Conservation (phyloP, 257 asterid species). For the Voacanga thouarsii region DNA sequence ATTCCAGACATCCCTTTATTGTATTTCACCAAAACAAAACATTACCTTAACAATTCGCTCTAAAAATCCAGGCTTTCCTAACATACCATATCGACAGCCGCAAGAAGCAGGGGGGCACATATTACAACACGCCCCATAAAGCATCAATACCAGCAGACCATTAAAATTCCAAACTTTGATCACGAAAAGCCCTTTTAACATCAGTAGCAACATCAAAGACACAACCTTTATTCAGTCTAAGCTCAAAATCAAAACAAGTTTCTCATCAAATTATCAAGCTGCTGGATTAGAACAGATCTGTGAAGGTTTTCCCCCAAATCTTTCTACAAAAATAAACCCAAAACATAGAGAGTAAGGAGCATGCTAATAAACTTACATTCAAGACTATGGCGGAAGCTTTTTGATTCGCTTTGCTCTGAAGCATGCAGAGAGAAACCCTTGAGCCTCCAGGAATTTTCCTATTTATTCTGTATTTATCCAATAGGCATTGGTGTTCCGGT, state of each 20-base stretch:
- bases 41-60: not conserved
- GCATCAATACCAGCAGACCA: not conserved
- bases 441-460: not conserved
- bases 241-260: not conserved
- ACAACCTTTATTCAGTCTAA: not conserved
- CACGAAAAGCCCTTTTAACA: not conserved
- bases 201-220: not conserved
- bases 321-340: not conserved
- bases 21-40: not conserved
- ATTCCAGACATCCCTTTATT: not conserved
- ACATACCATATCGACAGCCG: not conserved
- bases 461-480: constrained; percentile 11
- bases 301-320: not conserved
- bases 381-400: not conserved
- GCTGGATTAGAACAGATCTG: not conserved
- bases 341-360: not conserved
- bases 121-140: not conserved
- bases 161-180: not conserved
- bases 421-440: constrained; percentile 5
- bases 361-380: constrained; percentile 1
- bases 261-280: not conserved
- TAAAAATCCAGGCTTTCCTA: not conserved
- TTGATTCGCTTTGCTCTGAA: constrained; percentile 1
- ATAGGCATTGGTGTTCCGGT: not conserved
- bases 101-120: not conserved